A percentile compares a stretch with the other conserved stretches of the same genome.
Conservation (phyloP, 371 early-diverging fungal species). For the Syncephalis plumigaleata region DNA sequence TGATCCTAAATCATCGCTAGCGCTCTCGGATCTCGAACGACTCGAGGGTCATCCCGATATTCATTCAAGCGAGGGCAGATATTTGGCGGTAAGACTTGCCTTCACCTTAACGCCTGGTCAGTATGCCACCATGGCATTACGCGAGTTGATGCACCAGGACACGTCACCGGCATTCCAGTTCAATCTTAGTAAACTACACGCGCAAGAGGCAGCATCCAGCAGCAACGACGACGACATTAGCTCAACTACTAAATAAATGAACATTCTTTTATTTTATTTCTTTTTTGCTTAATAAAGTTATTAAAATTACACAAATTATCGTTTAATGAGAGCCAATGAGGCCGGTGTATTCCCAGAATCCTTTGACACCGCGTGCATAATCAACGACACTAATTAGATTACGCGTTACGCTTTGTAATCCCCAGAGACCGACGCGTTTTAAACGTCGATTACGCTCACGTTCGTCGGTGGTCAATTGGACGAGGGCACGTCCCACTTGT, state of each 20-base stretch:
- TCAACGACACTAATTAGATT: constrained; percentile 55
- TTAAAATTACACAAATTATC: no score
- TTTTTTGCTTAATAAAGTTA: no score
- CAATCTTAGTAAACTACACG: not conserved
- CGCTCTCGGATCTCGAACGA: constrained; percentile 50
- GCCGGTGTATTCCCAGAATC: constrained; percentile 56
- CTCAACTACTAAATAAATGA: no score
- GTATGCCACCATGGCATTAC: constrained; percentile 95
- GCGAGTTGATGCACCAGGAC: constrained; percentile 75
- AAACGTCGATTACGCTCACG: constrained; percentile 65
- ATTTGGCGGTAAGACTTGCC: constrained; percentile 50
- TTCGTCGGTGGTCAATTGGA: constrained; percentile 57
- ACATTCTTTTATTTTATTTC: no score
- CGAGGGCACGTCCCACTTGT: constrained; percentile 69
- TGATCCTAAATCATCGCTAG: constrained; percentile 36
- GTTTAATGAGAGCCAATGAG: constrained; percentile 1
- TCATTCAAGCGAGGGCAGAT: constrained; percentile 28
- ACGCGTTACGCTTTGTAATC: constrained; percentile 53
- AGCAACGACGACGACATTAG: no score
- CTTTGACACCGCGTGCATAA: constrained; percentile 62
- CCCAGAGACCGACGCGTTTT: constrained; percentile 81
- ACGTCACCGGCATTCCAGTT: constrained; percentile 16
- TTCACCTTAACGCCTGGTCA: constrained; percentile 66
- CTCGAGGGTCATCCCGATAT: constrained; percentile 26
- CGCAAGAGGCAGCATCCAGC: not conserved